Evolutionary conservation across 2,329 filamentous ascomycete genomes (phyloP), one percentile per base, ranked within the genome.

Genomic region (Nectriaceae sp.): DNA sequence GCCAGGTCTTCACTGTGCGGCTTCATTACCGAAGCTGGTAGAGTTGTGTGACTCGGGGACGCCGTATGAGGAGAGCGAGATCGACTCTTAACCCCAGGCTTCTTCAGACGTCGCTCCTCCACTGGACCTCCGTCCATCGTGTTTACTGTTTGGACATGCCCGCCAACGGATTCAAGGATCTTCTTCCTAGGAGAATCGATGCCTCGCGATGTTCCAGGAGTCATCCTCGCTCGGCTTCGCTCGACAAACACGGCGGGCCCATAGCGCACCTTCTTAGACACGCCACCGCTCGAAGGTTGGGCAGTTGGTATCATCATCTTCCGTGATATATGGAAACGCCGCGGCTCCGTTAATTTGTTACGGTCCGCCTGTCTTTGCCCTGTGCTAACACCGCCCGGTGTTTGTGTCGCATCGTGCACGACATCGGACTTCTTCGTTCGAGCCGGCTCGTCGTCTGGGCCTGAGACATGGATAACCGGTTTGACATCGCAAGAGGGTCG

Each of bases 241-340:
- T 84, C 81, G 3, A 84, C 72, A 50, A 84, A 84, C 2, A 83
- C 67, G 6, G 79, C 73, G n/a, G 76, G 68, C 4, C 67, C 66
- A 26, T 70, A 65, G 13, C 74, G 70, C 4, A 54, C 56, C 46
- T 70, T 71, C 63, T 78, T 80, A 15, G 70, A 69, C 4, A 70
- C 47, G 2, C 70, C 67, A 5, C 65, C 49, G 35, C 57, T 53
- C 11, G 57, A 39, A 10, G 57, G 49, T 36, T 22, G 43, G 33
- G 36, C 44, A 20, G 47, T 58, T 22, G 70, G 59, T 48, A 70
- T 64, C 62, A 76, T 69, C 49, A 74, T 70, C 42, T 69, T 72
- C 48, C 74, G 71, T 15, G 79, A 82, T 50, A 84, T 76, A 57
- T 82, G 80, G 52, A 83, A 84, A 36, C 76, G 72, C 46, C 80